phyloP scores from a whole-genome alignment of 2,329 filamentous ascomycete species.

The Aspergillus thermomutatus region DNA sequence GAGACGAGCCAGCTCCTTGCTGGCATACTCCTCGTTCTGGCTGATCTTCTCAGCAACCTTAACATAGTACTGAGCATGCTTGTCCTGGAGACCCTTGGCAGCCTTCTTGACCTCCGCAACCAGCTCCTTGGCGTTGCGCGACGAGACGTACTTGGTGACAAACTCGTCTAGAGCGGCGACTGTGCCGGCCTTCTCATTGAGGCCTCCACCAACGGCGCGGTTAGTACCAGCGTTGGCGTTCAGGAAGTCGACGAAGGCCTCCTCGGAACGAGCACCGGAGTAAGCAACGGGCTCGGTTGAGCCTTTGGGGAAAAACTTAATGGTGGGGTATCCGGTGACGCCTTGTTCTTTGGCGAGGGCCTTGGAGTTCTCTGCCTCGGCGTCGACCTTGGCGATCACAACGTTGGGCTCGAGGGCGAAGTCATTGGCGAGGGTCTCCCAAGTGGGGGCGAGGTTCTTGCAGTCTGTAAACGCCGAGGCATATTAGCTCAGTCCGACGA shows the following conservation, averaged over 20 bases:
- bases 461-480: conserved; percentile 65
- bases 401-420: conserved; percentile 76
- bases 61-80: conserved; percentile 91
- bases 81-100: conserved; percentile 65
- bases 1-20: conserved; percentile 81
- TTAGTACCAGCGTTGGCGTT: conserved; percentile 88
- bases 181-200: conserved; percentile 76
- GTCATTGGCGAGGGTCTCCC: conserved; percentile 81
- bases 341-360: conserved; percentile 70
- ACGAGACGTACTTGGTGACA: conserved; percentile 64
- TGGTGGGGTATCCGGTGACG: conserved; percentile 86
- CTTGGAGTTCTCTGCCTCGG: conserved; percentile 83
- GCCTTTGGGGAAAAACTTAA: conserved; percentile 94
- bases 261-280: conserved; percentile 71
- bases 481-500: conserved; percentile 5
- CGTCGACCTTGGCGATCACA: conserved; percentile 91
- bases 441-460: conserved; percentile 86
- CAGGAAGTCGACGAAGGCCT: conserved; percentile 72
- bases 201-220: conserved; percentile 74
- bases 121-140: conserved; percentile 63
- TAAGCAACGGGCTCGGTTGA: conserved; percentile 70
- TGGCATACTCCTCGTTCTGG: conserved; percentile 71
- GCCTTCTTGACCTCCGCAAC: conserved; percentile 69
- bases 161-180: conserved; percentile 74
- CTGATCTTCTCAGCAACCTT: conserved; percentile 83